phyloP scores from a whole-genome alignment of 139 green algal species.

The Coelastrella sp. region DNA sequence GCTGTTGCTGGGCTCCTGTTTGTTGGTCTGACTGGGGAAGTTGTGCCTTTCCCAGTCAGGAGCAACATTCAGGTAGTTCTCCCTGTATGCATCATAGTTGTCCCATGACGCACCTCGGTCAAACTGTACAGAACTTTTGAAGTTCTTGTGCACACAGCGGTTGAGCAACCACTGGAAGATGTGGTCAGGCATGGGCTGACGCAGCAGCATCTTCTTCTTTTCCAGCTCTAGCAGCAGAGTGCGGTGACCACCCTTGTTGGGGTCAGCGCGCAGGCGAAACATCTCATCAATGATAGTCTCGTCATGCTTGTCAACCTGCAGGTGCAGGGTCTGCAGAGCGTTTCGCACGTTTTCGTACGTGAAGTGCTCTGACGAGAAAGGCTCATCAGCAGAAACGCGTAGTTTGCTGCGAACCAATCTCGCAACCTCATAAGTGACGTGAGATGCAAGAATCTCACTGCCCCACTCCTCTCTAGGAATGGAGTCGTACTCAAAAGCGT shows the following conservation, averaged over 20 bases:
- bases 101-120: neutral
- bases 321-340: neutral
- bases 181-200: neutral
- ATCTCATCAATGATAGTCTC: neutral
- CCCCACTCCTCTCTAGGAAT: neutral
- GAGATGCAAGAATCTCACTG: neutral
- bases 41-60: neutral
- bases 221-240: neutral
- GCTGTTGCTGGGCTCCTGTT: neutral
- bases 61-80: neutral
- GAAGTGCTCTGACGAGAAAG: neutral
- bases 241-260: neutral
- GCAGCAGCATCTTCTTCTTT: neutral
- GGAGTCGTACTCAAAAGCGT: neutral
- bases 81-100: neutral
- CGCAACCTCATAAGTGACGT: neutral
- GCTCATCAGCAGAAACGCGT: neutral
- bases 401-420: neutral
- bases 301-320: neutral
- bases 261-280: neutral
- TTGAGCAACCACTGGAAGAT: neutral
- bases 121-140: neutral
- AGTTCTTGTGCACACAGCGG: neutral
- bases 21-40: neutral
- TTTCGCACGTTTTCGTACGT: neutral